Percentiles rank a stretch among this genome's conserved stretches.
These are phyloP conservation scores for Rugonectria rugulosa DNA, from an alignment of 2,329 filamentous ascomycete genomes.

Conservation along the genomic window DNA sequence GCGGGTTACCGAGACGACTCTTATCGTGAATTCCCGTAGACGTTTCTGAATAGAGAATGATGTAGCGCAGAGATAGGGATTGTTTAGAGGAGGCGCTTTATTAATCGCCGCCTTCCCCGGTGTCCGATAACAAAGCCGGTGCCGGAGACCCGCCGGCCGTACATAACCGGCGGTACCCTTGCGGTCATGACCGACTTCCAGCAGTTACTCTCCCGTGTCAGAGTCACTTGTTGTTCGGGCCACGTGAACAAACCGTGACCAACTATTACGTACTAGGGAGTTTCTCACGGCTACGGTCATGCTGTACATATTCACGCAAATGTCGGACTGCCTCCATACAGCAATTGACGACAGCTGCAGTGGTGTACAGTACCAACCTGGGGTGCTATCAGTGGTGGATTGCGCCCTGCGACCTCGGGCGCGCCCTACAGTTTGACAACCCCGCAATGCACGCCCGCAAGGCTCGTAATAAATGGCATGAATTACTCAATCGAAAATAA, in stretches of 20 bases:
- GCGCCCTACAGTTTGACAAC: slow-evolving; percentile 10
- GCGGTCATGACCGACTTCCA: slow-evolving; percentile 3
- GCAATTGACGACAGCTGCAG: too few species aligned
- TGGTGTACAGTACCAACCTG: too few species aligned
- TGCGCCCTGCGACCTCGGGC: background rate
- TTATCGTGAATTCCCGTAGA: background rate
- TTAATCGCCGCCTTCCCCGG: slow-evolving; percentile 29
- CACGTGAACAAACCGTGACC: slow-evolving; percentile 1
- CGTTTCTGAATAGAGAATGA: too few species aligned
- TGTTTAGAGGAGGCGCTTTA: slow-evolving; percentile 19
- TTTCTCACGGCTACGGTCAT: background rate
- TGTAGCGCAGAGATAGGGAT: background rate
- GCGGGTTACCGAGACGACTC: too few species aligned
- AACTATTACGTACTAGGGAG: background rate
- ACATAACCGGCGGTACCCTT: slow-evolving; percentile 38
- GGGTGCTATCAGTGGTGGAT: background rate
- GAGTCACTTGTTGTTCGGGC: background rate
- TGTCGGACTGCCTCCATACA: too few species aligned
- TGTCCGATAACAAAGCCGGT: slow-evolving; percentile 34
- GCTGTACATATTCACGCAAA: too few species aligned
- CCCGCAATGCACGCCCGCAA: slow-evolving; percentile 1
- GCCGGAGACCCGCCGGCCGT: slow-evolving; percentile 34
- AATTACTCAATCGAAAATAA: background rate
- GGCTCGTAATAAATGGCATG: background rate
- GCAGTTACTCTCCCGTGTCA: background rate